Evolutionary conservation across 1,284 basidiomycete genomes (phyloP).

Genomic region (Schizophyllum amplum): DNA sequence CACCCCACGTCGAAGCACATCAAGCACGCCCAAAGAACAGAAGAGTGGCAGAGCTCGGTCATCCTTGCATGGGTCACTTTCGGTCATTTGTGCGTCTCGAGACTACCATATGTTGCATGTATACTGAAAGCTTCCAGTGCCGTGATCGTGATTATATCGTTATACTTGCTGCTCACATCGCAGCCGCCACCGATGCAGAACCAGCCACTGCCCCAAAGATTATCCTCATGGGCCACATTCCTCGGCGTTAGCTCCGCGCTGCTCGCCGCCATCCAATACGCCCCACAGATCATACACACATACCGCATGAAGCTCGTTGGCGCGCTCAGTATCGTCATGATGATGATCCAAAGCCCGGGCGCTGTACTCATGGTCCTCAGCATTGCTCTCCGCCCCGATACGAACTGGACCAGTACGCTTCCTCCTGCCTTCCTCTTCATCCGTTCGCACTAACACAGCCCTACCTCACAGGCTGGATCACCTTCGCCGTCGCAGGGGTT

Average conservation of each 20-base stretch:
- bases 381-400: conserved; percentile 75
- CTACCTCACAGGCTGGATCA: conserved; percentile 60
- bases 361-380: conserved; percentile 83
- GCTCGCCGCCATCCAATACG: conserved; percentile 79
- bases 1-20: conserved; percentile 32
- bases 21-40: conserved; percentile 43
- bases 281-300: conserved; percentile 82
- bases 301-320: conserved; percentile 78
- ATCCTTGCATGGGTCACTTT: conserved; percentile 66
- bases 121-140: background rate
- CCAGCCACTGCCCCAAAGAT: conserved; percentile 22
- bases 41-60: conserved; percentile 73
- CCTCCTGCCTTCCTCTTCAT: background rate
- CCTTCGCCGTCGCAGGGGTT: conserved; percentile 78
- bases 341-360: conserved; percentile 92
- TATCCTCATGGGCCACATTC: conserved; percentile 70
- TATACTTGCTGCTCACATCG: conserved; percentile 43
- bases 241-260: conserved; percentile 78
- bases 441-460: conserved; percentile 4
- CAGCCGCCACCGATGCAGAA: conserved; percentile 31
- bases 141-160: conserved; percentile 22
- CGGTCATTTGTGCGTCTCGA: conserved; percentile 62
- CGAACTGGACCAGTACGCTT: conserved; percentile 77
- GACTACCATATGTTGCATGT: conserved; percentile 13
- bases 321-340: conserved; percentile 88